phyloP scores from a whole-genome alignment of 116 monocot species.

The Cymodocea nodosa region DNA sequence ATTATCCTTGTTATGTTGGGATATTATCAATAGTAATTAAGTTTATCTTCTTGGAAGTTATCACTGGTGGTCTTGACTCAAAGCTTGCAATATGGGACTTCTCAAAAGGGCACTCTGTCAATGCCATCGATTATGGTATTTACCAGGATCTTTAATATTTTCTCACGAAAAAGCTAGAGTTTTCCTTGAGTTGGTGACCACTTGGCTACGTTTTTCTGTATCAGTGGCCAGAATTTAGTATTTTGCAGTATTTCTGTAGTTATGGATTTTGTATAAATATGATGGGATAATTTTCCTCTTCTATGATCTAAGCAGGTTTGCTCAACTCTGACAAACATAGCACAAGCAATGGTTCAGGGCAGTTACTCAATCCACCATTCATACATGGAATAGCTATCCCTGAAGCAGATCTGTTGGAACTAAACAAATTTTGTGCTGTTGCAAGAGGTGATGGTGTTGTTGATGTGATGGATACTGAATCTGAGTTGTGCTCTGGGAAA shows the following conservation, averaged over 20 bases:
- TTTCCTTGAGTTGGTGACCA: background rate
- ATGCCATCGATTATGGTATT: conserved; percentile 66
- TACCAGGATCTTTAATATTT: conserved; percentile 1
- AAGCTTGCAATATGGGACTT: conserved; percentile 87
- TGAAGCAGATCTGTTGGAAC: conserved; percentile 27
- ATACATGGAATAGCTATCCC: conserved; percentile 68
- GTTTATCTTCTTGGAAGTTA: conserved; percentile 25
- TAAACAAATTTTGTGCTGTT: conserved; percentile 61
- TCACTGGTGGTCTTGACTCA: conserved; percentile 86
- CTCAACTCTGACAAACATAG: conserved; percentile 15
- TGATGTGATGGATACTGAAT: conserved; percentile 70
- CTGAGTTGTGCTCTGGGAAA: conserved; percentile 18
- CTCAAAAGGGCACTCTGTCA: conserved; percentile 52
- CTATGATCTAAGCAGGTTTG: conserved; percentile 25
- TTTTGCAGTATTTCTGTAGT: background rate
- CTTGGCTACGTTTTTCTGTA: background rate
- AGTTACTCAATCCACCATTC: conserved; percentile 76
- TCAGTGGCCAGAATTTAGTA: background rate
- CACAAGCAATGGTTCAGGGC: conserved; percentile 22
- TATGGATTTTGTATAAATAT: background rate
- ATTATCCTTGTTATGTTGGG: background rate
- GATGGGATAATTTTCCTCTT: background rate
- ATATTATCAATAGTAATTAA: too few relatives aligned
- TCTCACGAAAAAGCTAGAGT: background rate
- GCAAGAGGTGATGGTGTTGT: conserved; percentile 84